Base-by-base conservation (phyloP, 2,329 filamentous ascomycete genomes). In the Aspergillus novoparasiticus region DNA sequence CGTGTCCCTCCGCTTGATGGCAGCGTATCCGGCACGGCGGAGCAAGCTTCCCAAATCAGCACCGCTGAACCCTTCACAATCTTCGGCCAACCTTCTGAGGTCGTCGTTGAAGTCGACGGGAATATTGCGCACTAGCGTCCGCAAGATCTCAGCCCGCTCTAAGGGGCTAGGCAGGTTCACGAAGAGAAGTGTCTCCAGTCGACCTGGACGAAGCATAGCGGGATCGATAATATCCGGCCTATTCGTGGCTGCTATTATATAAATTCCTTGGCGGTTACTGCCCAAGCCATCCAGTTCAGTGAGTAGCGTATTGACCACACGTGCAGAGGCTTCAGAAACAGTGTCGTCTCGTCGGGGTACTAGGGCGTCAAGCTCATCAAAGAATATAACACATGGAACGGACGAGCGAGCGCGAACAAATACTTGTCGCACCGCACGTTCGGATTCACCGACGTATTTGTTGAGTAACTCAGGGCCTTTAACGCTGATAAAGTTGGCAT, bases 401-500 rank as follows among this genome's bases (percentile, higher is more conserved):
- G 91, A 94, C 0, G 91, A 91, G 58, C 94, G 87, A 0, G 95
- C 95, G 19, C 94, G 90, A 67, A 89, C 87, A 78, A 99, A 99
- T 0, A 98, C 90, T 75, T 96, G 93, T 26, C 95, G 89, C 1
- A 99, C 91, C 0, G 94, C 92, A 12, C 94, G 90, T 80, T 99
- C 95, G 8, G 92, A 96, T 79, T 99, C 95, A 69, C 95, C 95
- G 11, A 99, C 94, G 75, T 94, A 99, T 79, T 98, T 99, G 83
- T 98, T 98, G 53, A 99, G 86, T 11, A 99, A 84, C 76, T 99
- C 95, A 0, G 95, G 95, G 0, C 95, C 95, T 78, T 97, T 97
- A 79, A 99, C 93, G 58, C 93, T 93, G 78, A 99, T 99, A 82
- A 99, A 99, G 78, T 97, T 98, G 55, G 95, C 95, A 76, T 94